Evolutionary conservation across 345 rosid species (phyloP), one percentile per base, ranked within the genome.

Genomic region (Xanthoceras sorbifolium): DNA sequence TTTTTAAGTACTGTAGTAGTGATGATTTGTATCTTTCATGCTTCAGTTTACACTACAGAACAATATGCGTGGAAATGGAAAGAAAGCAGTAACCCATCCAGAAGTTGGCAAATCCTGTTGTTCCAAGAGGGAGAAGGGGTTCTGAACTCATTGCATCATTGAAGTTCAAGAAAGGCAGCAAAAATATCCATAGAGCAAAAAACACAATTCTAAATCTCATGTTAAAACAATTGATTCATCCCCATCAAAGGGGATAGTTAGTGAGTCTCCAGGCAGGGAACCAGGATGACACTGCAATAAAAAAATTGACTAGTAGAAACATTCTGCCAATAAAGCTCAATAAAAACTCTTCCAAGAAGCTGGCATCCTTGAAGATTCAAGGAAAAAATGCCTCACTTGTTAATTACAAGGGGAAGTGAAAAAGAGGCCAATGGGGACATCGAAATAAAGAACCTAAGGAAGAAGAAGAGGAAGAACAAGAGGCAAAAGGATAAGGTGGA

Each of bases 101-200:
- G 84, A 79, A n/a, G n/a, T n/a, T n/a, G n/a, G n/a, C n/a, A n/a
- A n/a, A n/a, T n/a, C n/a, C n/a, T n/a, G n/a, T n/a, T n/a, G n/a
- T n/a, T n/a, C n/a, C n/a, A n/a, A 79, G 76, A 67, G 52, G 72
- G 88, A 82, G 31, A 61, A 65, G 36, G 87, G 82, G 22, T n/a
- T 86, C 93, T 74, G 26, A 81, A 79, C 79, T 84, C 66, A 84
- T 88, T 81, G 83, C 89, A n/a, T 80, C 90, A 4, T 68, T 85
- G 59, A 78, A 79, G 66, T 57, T 77, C 8, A 79, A 82, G 67
- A 88, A 78, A 60, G 76, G 81, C 14, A 64, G 71, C 76, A 82
- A 74, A n/a, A 54, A 26, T 76, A 36, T 72, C 80, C 34, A 76
- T n/a, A 48, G 78, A 59, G 72, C 40, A 82, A 82, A 60, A 83